phyloP scores from a whole-genome alignment of 106 monocot species.

The Platanthera guangdongensis region DNA sequence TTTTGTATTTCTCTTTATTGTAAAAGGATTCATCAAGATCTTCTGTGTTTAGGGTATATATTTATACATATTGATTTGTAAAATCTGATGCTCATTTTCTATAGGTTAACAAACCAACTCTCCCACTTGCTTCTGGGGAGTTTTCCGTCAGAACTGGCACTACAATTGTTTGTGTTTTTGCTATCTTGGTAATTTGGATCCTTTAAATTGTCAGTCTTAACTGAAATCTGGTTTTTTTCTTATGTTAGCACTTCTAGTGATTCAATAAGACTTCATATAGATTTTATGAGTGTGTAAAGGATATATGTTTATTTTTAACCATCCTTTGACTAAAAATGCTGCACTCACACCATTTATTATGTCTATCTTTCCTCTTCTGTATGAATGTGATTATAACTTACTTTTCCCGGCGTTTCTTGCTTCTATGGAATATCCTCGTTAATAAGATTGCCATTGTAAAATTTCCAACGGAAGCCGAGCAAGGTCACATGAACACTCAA shows the following conservation, averaged over 20 bases:
- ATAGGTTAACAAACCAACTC: conserved; percentile 90
- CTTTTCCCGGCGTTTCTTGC: background rate
- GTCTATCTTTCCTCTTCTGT: background rate
- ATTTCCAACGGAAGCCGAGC: too few species aligned
- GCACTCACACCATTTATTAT: background rate
- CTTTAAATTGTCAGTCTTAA: background rate
- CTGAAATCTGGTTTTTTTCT: background rate
- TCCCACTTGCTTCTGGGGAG: conserved; percentile 93
- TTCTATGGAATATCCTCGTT: background rate
- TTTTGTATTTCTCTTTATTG: background rate
- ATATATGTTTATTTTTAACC: background rate
- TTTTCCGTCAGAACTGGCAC: conserved; percentile 61
- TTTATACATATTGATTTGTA: background rate
- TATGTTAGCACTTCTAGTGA: background rate
- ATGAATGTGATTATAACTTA: background rate
- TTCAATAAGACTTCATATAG: background rate
- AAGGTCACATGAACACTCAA: too few species aligned
- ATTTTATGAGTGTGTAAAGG: background rate
- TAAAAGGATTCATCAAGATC: background rate
- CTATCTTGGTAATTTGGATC: conserved; percentile 53
- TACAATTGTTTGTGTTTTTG: conserved; percentile 50
- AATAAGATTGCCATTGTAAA: background rate
- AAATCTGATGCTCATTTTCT: conserved; percentile 1
- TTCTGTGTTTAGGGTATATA: background rate
- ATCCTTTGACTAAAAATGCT: background rate